Conservation (phyloP, 2,329 filamentous ascomycete genomes). For the Colletotrichum orchidophilum region DNA sequence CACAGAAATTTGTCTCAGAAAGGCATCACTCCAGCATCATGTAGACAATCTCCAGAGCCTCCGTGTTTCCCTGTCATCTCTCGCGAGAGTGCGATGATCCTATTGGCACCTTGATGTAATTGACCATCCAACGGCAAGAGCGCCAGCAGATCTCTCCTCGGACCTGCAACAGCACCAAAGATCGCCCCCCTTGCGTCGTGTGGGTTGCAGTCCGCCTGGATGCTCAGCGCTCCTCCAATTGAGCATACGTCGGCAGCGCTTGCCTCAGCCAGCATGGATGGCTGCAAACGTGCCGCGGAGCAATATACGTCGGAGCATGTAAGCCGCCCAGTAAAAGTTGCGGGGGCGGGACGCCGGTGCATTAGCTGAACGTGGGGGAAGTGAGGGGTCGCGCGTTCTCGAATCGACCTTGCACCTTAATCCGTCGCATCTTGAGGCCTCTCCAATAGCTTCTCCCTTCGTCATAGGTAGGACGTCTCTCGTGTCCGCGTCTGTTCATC, state of each 20-base stretch:
- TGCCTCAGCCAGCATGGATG: conserved; percentile 3
- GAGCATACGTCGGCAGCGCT: conserved; percentile 5
- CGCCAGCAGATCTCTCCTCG: not conserved
- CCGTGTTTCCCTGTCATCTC: not conserved
- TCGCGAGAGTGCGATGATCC: not conserved
- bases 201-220: not conserved
- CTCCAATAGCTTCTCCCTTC: not conserved
- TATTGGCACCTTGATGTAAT: not conserved
- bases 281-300: conserved; percentile 12
- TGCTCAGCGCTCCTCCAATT: conserved; percentile 6
- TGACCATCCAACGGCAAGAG: not conserved
- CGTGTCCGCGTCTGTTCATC: not conserved
- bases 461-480: conserved; percentile 16
- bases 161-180: not conserved
- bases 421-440: conserved; percentile 25
- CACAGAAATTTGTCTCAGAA: too few relatives aligned
- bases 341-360: conserved; percentile 33
- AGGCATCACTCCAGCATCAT: too few relatives aligned
- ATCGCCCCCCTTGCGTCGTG: not conserved
- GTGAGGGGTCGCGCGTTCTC: conserved; percentile 35
- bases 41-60: too few relatives aligned
- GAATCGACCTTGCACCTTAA: conserved; percentile 21
- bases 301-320: not conserved
- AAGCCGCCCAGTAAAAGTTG: conserved; percentile 9
- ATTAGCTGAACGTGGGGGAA: conserved; percentile 46